A percentile compares a stretch with the other conserved stretches of the same genome.
Evolutionary conservation across 2,329 filamentous ascomycete genomes (phyloP).

Genomic region (Beauveria brongniartii): DNA sequence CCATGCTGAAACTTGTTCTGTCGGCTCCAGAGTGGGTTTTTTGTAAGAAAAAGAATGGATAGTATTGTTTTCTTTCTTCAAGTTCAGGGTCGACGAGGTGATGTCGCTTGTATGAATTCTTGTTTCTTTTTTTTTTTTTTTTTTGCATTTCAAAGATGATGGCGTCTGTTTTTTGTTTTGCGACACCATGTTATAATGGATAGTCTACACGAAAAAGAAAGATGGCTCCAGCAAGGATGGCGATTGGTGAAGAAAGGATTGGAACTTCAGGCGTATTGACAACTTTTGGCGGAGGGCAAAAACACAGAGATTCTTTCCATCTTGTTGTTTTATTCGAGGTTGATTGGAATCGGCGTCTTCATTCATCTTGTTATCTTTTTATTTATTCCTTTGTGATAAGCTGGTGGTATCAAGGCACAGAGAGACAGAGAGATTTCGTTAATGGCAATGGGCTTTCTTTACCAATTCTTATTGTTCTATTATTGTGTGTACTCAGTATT

Average conservation of each 20-base stretch:
- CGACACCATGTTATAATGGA: not conserved
- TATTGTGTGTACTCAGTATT: not conserved
- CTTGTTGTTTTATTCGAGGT: not conserved
- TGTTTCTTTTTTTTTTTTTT: not conserved
- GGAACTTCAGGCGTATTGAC: constrained; percentile 3
- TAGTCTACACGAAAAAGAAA: not conserved
- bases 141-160: not conserved
- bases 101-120: not conserved
- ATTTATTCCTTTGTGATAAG: not conserved
- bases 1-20: not conserved
- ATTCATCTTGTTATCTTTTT: not conserved
- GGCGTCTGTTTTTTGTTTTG: not conserved
- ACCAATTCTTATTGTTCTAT: not conserved
- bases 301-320: not conserved
- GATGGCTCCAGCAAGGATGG: not conserved
- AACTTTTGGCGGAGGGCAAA: not conserved
- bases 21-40: not conserved
- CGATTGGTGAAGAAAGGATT: not conserved
- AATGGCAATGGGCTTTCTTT: not conserved
- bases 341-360: not conserved
- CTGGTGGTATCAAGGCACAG: not conserved
- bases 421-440: not conserved
- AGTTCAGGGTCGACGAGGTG: not conserved
- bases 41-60: constrained; percentile 4
- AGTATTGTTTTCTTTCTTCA: not conserved